A percentile compares a stretch with the other conserved stretches of the same genome.
Conservation (phyloP, 495 filamentous ascomycete species). For the Trichoderma asperelloides region DNA sequence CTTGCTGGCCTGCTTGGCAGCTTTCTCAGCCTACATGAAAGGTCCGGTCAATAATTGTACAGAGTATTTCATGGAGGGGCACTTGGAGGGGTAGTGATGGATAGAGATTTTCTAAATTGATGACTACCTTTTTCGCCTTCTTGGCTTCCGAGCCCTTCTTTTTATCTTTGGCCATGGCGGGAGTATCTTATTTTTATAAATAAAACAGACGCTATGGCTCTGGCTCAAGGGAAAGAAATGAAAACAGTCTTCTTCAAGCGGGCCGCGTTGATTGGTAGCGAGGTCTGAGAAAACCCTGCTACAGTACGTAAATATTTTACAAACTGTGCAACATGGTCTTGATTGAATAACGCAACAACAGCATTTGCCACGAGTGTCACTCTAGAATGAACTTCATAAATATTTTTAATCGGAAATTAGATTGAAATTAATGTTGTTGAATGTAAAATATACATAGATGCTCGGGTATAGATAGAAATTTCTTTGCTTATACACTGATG, state of each 20-base stretch:
- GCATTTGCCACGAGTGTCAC: background rate
- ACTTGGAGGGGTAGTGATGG: background rate
- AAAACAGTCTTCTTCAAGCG: background rate
- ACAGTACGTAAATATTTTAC: background rate
- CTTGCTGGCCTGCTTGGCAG: slow-evolving; percentile 12
- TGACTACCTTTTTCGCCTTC: slow-evolving; percentile 12
- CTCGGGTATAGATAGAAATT: background rate
- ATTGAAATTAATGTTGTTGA: background rate
- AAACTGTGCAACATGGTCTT: background rate
- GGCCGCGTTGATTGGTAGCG: background rate
- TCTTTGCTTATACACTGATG: background rate
- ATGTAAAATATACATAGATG: background rate
- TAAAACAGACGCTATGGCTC: background rate
- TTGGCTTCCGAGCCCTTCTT: slow-evolving; percentile 9
- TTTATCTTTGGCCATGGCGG: slow-evolving; percentile 11
- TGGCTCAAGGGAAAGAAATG: background rate
- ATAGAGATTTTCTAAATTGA: background rate
- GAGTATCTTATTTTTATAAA: background rate
- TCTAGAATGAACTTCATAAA: background rate
- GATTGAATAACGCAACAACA: background rate
- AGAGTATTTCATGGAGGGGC: background rate
- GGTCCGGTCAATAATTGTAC: background rate
- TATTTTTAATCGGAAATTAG: background rate
- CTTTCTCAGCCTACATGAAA: slow-evolving; percentile 9
- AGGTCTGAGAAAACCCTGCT: background rate